Percentiles rank a stretch among this genome's conserved stretches.
Evolutionary conservation across 192 early-diverging fungal species (phyloP).

Genomic region (Mortierella antarctica): DNA sequence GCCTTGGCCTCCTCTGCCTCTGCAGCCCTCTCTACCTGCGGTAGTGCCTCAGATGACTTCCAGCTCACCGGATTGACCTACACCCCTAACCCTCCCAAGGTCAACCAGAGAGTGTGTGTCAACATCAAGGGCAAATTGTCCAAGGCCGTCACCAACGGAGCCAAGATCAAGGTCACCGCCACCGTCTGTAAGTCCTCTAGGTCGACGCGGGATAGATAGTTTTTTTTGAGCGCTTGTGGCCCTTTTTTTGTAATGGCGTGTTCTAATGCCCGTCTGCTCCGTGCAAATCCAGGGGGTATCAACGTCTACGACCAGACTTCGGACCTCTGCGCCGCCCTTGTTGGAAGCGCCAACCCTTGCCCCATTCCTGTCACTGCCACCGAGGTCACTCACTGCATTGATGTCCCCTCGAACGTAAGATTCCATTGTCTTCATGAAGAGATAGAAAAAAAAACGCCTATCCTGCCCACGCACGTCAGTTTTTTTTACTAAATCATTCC

Average conservation of each 20-base stretch:
- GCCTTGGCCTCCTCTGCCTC: constrained; percentile 49
- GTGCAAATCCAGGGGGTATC: constrained; percentile 25
- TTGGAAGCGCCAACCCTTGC: constrained; percentile 39
- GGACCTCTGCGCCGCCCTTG: constrained; percentile 39
- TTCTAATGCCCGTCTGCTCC: background rate
- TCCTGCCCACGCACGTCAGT: too few species aligned
- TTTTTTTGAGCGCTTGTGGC: background rate
- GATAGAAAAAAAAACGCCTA: too few species aligned
- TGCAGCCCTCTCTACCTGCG: constrained; percentile 51
- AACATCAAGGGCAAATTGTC: constrained; percentile 25
- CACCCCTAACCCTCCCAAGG: constrained; percentile 49
- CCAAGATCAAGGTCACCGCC: constrained; percentile 20
- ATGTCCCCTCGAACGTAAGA: constrained; percentile 32
- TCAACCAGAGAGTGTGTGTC: constrained; percentile 36
- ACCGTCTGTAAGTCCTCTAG: constrained; percentile 31
- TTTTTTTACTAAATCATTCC: too few species aligned
- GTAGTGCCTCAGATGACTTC: constrained; percentile 25
- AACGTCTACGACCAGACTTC: constrained; percentile 36
- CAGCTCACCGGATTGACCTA: constrained; percentile 15
- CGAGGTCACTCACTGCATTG: constrained; percentile 36
- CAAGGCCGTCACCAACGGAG: constrained; percentile 22
- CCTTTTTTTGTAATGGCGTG: background rate
- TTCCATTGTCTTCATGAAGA: too few species aligned
- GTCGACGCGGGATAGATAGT: background rate
- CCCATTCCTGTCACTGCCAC: constrained; percentile 32